Evolutionary conservation across 2,329 filamentous ascomycete genomes (phyloP).

Genomic region (Fusarium falciforme): DNA sequence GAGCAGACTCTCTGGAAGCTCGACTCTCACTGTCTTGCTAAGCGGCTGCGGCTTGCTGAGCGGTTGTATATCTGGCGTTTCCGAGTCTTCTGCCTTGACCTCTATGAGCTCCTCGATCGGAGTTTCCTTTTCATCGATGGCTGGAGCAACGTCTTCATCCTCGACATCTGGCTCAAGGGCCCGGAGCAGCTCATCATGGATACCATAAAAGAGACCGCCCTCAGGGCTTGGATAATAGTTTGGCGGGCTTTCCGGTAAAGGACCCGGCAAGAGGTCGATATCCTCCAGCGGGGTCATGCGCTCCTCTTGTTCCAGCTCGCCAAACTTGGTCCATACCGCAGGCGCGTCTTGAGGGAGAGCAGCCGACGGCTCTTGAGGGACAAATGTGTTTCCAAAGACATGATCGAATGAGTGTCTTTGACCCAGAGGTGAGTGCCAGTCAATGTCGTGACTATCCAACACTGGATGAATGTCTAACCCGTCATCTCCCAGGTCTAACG

Average conservation of each 20-base stretch:
- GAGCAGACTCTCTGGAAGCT: slow-evolving; percentile 44
- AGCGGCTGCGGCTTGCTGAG: not conserved
- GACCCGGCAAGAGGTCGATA: slow-evolving; percentile 11
- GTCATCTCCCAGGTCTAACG: slow-evolving; percentile 13
- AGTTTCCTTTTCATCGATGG: not conserved
- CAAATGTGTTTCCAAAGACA: slow-evolving; percentile 16
- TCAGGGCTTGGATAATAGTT: slow-evolving; percentile 1
- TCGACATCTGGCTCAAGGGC: slow-evolving; percentile 3
- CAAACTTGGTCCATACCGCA: slow-evolving; percentile 34
- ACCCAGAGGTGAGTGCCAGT: not conserved
- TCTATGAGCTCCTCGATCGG: not conserved
- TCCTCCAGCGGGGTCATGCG: slow-evolving; percentile 10
- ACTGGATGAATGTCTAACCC: slow-evolving; percentile 4
- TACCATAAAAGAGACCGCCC: slow-evolving; percentile 3
- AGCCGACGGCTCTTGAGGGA: slow-evolving; percentile 1
- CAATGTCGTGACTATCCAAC: not conserved
- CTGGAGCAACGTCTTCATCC: not conserved
- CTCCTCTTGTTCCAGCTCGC: slow-evolving; percentile 18
- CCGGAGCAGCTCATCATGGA: slow-evolving; percentile 10
- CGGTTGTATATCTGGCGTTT: not conserved
- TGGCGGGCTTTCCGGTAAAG: slow-evolving; percentile 3
- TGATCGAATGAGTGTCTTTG: slow-evolving; percentile 11
- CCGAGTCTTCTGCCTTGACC: not conserved
- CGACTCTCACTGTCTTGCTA: slow-evolving; percentile 34
- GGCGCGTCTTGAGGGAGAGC: not conserved